Conservation (phyloP, 495 filamentous ascomycete genomes). For the Neurospora sp. region DNA sequence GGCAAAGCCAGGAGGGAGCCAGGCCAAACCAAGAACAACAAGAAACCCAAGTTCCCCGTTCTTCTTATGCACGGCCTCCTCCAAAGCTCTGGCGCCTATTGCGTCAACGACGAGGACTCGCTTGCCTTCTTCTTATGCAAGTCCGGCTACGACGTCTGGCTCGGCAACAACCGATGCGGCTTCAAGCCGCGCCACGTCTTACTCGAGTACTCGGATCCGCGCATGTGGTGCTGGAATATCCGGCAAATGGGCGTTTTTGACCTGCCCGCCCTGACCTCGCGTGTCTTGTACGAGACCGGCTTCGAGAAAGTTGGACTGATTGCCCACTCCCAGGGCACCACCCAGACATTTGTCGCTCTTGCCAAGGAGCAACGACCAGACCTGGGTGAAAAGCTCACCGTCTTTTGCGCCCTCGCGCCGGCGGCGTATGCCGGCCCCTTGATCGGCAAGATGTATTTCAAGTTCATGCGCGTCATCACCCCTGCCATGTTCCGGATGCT, state of each 20-base stretch:
- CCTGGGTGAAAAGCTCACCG: conserved; percentile 70
- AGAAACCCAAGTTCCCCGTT: conserved; percentile 68
- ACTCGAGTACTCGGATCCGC: conserved; percentile 62
- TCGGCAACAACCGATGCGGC: conserved; percentile 91
- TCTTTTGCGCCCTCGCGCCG: conserved; percentile 88
- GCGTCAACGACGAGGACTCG: conserved; percentile 79
- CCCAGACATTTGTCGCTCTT: conserved; percentile 79
- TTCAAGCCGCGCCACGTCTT: conserved; percentile 65
- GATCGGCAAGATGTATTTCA: conserved; percentile 81
- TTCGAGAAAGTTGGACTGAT: conserved; percentile 78
- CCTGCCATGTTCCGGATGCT: conserved; percentile 66
- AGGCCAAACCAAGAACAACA: conserved; percentile 18
- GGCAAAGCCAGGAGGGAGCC: conserved; percentile 4
- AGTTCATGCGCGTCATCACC: conserved; percentile 77
- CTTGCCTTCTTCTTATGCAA: conserved; percentile 90
- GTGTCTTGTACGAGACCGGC: conserved; percentile 71
- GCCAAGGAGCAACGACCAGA: conserved; percentile 90
- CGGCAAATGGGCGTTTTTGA: conserved; percentile 88
- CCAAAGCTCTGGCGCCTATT: conserved; percentile 81
- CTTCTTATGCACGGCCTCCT: conserved; percentile 82
- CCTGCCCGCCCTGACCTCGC: conserved; percentile 76
- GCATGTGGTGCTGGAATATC: conserved; percentile 98
- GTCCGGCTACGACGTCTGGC: conserved; percentile 91
- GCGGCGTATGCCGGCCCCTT: conserved; percentile 86
- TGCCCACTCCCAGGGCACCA: conserved; percentile 86